Conservation (phyloP, 208 protist genomes). For the Leishmania amazonensis region DNA sequence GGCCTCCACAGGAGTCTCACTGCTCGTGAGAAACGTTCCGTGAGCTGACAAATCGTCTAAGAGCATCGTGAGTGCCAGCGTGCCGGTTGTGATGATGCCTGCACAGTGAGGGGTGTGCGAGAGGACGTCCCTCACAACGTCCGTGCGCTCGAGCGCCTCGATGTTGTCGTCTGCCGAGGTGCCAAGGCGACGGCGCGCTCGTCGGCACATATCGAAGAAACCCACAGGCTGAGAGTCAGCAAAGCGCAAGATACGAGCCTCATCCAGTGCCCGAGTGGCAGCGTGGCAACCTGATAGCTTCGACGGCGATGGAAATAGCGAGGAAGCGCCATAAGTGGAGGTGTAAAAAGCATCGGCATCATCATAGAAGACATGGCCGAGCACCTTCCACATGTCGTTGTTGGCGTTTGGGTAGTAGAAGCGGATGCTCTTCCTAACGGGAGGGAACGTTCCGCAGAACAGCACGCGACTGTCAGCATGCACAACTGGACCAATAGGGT, state of each 20-base stretch:
- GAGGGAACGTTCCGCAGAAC: conserved; percentile 40
- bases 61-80: conserved; percentile 30
- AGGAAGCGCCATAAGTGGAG: not conserved
- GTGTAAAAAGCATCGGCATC: conserved; percentile 27
- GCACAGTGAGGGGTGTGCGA: conserved; percentile 21
- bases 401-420: conserved; percentile 45
- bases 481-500: conserved; percentile 23
- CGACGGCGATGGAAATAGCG: not conserved
- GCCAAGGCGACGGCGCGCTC: conserved; percentile 18
- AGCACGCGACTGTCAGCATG: conserved; percentile 25
- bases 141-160: conserved; percentile 12
- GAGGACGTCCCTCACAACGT: conserved; percentile 26
- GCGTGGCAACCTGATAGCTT: not conserved
- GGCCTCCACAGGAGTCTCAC: not conserved
- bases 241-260: conserved; percentile 21
- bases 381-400: conserved; percentile 45
- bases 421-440: conserved; percentile 20
- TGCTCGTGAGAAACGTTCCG: conserved; percentile 12
- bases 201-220: conserved; percentile 31
- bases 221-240: conserved; percentile 11
- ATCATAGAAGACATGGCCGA: conserved; percentile 31
- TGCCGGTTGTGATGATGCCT: conserved; percentile 37
- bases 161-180: conserved; percentile 35
- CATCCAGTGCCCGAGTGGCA: conserved; percentile 8
- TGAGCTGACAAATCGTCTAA: conserved; percentile 5